A percentile compares a stretch with the other conserved stretches of the same genome.
Conservation (phyloP, 2,329 filamentous ascomycete genomes). For the Sclerotinia minor region DNA sequence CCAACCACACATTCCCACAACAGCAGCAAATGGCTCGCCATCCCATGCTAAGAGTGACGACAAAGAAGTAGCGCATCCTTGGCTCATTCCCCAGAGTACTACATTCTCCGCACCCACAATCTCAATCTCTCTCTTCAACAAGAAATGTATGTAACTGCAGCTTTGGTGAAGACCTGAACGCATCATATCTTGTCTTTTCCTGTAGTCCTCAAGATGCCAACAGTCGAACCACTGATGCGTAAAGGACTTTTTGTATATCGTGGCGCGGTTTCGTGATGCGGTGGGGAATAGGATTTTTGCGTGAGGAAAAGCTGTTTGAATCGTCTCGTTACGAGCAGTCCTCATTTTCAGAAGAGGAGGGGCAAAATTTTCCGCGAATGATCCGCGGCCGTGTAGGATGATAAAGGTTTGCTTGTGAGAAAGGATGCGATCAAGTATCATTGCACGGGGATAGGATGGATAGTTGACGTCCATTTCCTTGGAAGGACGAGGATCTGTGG, state of each 20-base stretch:
- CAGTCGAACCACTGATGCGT: conserved; percentile 52
- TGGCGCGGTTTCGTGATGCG: conserved; percentile 46
- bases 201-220: conserved; percentile 42
- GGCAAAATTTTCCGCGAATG: conserved; percentile 45
- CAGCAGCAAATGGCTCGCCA: conserved; percentile 42
- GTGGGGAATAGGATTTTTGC: conserved; percentile 53
- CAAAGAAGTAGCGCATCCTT: conserved; percentile 53
- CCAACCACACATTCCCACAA: conserved; percentile 49
- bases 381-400: conserved; percentile 53
- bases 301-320: conserved; percentile 45
- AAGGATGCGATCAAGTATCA: conserved; percentile 35
- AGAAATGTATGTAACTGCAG: conserved; percentile 45
- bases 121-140: conserved; percentile 43
- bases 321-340: conserved; percentile 26
- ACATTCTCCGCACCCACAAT: conserved; percentile 46
- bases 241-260: conserved; percentile 43
- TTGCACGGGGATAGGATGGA: conserved; percentile 27
- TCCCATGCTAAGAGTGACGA: conserved; percentile 48
- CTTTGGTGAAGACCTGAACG: conserved; percentile 47
- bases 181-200: conserved; percentile 39
- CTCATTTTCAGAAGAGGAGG: conserved; percentile 43
- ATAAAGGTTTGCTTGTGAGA: conserved; percentile 44
- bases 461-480: not conserved
- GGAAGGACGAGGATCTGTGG: no score
- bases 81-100: conserved; percentile 53